Conservation (phyloP, 108 stramenopile genomes). For the Stephanodiscus triporus region DNA sequence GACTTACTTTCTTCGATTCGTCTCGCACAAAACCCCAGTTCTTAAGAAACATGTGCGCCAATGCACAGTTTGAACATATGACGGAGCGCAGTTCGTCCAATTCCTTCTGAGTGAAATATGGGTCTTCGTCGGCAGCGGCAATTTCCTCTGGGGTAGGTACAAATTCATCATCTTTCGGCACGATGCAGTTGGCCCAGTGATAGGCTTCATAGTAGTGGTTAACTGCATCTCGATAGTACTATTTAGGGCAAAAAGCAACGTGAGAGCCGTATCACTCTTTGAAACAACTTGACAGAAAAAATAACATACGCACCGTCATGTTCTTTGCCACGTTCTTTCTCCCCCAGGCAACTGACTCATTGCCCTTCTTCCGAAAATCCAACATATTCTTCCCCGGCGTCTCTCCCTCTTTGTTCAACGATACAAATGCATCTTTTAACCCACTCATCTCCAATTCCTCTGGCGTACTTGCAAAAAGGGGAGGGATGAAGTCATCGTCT, state of each 20-base stretch:
- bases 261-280: not conserved
- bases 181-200: constrained; percentile 79
- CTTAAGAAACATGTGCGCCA: constrained; percentile 83
- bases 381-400: constrained; percentile 73
- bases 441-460: constrained; percentile 81
- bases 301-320: constrained; percentile 34
- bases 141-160: constrained; percentile 54
- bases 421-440: constrained; percentile 79
- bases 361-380: constrained; percentile 75
- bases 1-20: constrained; percentile 63
- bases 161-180: constrained; percentile 64
- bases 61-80: constrained; percentile 74
- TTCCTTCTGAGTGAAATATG: constrained; percentile 68
- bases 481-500: constrained; percentile 89
- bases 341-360: constrained; percentile 73
- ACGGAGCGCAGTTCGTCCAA: constrained; percentile 73
- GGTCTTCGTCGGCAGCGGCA: constrained; percentile 35
- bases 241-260: constrained; percentile 7
- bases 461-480: constrained; percentile 70
- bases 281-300: not conserved
- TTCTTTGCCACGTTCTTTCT: constrained; percentile 83
- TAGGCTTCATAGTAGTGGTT: constrained; percentile 89
- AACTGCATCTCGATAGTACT: constrained; percentile 90
- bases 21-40: constrained; percentile 87
- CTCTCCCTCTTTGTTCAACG: constrained; percentile 77